These are phyloP conservation scores for Trichoderma reesei DNA, from an alignment of 495 filamentous ascomycete genomes.

Conservation along the genomic window DNA sequence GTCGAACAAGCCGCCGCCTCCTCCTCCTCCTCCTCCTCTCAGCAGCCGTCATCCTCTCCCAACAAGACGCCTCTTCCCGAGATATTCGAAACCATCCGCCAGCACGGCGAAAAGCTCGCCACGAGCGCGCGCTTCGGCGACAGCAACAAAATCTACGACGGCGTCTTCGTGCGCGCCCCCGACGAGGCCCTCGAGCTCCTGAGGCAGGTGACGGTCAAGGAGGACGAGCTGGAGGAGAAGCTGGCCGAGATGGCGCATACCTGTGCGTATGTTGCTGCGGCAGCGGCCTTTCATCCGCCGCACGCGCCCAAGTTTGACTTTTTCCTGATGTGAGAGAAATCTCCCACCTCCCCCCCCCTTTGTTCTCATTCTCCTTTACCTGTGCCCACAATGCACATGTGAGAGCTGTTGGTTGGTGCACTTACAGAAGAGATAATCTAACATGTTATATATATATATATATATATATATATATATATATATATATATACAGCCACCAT, in stretches of 20 bases:
- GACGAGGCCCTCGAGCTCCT: slow-evolving; percentile 54
- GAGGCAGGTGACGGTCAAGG: slow-evolving; percentile 46
- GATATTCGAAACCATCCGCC: slow-evolving; percentile 49
- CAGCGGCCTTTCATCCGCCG: slow-evolving; percentile 48
- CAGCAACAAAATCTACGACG: slow-evolving; percentile 54
- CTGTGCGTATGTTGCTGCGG: slow-evolving; percentile 50
- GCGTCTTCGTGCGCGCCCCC: slow-evolving; percentile 49
- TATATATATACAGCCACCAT: slow-evolving; percentile 28
- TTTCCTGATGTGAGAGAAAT: slow-evolving; percentile 51
- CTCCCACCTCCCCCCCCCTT: not conserved
- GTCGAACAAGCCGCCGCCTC: slow-evolving; percentile 31
- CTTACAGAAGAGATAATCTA: no score
- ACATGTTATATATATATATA: not conserved
- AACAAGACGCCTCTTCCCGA: slow-evolving; percentile 37
- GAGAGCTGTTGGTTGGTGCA: no score
- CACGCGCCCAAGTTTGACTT: slow-evolving; percentile 71
- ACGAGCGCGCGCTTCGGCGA: slow-evolving; percentile 42
- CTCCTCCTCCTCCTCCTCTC: no score
- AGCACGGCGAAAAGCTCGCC: slow-evolving; percentile 43
- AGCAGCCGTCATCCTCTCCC: not conserved
- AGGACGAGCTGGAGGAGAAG: slow-evolving; percentile 55
- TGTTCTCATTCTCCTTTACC: not conserved
- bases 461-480: not conserved
- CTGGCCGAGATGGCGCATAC: slow-evolving; percentile 70
- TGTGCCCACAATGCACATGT: no score